These are phyloP conservation scores for Eruca vesicaria DNA, from an alignment of 441 rosid species.

Conservation along the genomic window DNA sequence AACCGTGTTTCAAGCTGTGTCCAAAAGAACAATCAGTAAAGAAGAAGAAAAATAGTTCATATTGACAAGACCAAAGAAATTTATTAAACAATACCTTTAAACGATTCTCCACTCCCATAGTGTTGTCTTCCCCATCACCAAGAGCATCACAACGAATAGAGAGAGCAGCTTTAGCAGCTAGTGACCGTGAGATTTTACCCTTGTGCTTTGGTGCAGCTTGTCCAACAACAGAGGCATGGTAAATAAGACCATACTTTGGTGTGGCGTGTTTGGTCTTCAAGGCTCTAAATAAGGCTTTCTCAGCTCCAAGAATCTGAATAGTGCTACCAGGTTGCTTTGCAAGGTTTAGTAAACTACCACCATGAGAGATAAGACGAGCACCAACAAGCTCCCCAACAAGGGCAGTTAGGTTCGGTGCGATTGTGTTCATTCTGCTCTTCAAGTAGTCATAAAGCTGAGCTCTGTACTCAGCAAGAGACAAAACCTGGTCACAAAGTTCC, in stretches of 20 bases:
- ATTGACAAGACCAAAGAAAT: neutral
- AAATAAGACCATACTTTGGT: conserved; percentile 74
- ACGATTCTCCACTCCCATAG: conserved; percentile 66
- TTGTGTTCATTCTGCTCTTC: conserved; percentile 79
- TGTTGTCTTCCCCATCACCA: conserved; percentile 60
- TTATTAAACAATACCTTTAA: conserved; percentile 42
- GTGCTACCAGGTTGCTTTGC: conserved; percentile 92
- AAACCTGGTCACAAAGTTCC: conserved; percentile 82
- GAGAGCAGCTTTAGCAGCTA: conserved; percentile 75
- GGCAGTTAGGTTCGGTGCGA: conserved; percentile 85
- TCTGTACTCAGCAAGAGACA: conserved; percentile 79
- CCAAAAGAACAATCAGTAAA: neutral
- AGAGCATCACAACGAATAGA: conserved; percentile 75
- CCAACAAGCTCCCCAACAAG: conserved; percentile 95
- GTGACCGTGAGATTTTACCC: conserved; percentile 78
- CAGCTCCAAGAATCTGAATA: conserved; percentile 86
- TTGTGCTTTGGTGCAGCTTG: conserved; percentile 80
- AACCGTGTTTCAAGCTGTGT: conserved; percentile 69
- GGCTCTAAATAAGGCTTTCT: conserved; percentile 75
- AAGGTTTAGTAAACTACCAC: conserved; percentile 86
- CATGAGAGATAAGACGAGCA: conserved; percentile 86
- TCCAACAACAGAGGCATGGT: conserved; percentile 80
- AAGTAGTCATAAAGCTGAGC: conserved; percentile 79
- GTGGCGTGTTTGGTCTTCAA: conserved; percentile 74
- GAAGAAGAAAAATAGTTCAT: too few species aligned